These are phyloP conservation scores for Xerocomus potaroensis DNA, from an alignment of 768 basidiomycete genomes.

Conservation along the genomic window DNA sequence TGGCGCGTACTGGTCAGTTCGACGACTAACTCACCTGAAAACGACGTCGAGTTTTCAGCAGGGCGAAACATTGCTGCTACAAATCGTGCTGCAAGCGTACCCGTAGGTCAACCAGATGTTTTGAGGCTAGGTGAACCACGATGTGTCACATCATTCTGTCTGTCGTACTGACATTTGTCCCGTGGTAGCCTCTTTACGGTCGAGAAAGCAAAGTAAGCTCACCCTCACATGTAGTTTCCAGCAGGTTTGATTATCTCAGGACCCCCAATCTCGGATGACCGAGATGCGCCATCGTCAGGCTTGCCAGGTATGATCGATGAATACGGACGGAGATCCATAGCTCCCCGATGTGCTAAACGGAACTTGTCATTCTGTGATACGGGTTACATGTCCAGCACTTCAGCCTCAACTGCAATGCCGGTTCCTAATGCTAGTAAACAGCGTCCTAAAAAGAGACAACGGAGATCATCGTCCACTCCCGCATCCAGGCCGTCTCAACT, in stretches of 20 bases:
- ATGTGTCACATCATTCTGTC: background rate
- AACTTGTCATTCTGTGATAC: background rate
- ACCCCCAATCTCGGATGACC: conserved; percentile 4
- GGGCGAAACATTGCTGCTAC: conserved; percentile 8
- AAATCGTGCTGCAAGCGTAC: conserved; percentile 15
- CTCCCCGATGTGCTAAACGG: too few relatives aligned
- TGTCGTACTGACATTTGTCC: conserved; percentile 9
- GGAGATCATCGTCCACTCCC: conserved; percentile 19
- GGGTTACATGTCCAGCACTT: background rate
- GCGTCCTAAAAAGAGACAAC: conserved; percentile 19
- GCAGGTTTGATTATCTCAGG: conserved; percentile 8
- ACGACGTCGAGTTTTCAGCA: conserved; percentile 7
- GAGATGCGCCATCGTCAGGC: conserved; percentile 4
- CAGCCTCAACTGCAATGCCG: background rate
- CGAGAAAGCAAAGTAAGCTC: conserved; percentile 15
- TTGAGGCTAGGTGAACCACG: conserved; percentile 11
- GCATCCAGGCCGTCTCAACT: conserved; percentile 10
- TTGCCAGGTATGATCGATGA: conserved; percentile 11
- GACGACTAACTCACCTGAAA: conserved; percentile 6
- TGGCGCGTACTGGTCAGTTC: conserved; percentile 11
- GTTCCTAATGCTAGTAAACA: conserved; percentile 1
- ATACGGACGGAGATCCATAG: too few relatives aligned
- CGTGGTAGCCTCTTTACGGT: conserved; percentile 11
- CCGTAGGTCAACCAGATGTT: conserved; percentile 10
- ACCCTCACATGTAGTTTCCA: background rate